Conservation (phyloP, 371 early-diverging fungal genomes). For the Mucor lusitanicus region DNA sequence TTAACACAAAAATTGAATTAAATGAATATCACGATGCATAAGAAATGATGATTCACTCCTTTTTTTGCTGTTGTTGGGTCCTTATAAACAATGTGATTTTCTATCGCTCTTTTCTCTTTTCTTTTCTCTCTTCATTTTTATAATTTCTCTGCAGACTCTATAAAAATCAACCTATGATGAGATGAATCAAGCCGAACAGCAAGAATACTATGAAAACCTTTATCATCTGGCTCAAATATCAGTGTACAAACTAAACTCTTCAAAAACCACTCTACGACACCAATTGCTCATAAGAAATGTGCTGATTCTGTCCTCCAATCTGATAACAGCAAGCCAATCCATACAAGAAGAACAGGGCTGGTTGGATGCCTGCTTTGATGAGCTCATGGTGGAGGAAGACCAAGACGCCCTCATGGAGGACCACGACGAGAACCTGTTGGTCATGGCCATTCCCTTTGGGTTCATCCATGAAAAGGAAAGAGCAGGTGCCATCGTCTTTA, state of each 20-base stretch:
- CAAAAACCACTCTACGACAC: conserved; percentile 16
- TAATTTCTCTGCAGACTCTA: not conserved
- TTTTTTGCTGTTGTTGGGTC: not conserved
- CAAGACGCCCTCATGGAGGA: conserved; percentile 8
- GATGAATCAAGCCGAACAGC: not conserved
- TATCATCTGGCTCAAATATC: conserved; percentile 36
- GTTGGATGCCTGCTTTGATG: conserved; percentile 42
- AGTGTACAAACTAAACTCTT: conserved; percentile 30
- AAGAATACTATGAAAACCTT: conserved; percentile 11
- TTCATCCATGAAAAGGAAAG: not conserved
- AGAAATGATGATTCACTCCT: not conserved
- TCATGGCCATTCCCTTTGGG: conserved; percentile 17
- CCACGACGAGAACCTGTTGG: not conserved
- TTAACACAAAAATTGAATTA: conserved; percentile 1
- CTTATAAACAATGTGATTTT: not conserved
- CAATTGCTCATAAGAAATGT: conserved; percentile 41
- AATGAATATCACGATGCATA: conserved; percentile 2
- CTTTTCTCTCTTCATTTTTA: not conserved
- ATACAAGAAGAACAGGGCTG: conserved; percentile 35
- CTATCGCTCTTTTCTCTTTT: not conserved
- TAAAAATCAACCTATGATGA: conserved; percentile 6
- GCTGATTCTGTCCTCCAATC: conserved; percentile 20
- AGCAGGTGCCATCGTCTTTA: not conserved
- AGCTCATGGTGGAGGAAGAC: conserved; percentile 31
- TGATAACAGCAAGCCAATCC: conserved; percentile 9